Evolutionary conservation across 75 land plant species (phyloP), one percentile per base, ranked within the genome.

Genomic region (Cryptomeria japonica): DNA sequence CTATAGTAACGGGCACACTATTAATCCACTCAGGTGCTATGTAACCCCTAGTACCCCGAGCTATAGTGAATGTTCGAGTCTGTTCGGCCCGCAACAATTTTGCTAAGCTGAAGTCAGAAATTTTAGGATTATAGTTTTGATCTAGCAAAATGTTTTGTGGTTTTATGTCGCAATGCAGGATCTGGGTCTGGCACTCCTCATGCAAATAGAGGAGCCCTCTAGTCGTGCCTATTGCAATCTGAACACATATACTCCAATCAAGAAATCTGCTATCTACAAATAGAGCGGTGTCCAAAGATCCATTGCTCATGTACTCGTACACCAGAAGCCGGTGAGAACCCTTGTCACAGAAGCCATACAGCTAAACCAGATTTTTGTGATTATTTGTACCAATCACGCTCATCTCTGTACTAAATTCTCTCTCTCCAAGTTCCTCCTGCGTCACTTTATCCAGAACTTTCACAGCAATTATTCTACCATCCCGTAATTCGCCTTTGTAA

Each of bases 161-260:
- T 88, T 92, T 92, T 36, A 94, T 92, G 86, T 96, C 97, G 73
- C 96, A 93, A 80, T 96, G 97, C 28, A 96, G 90, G 89, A 96
- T 93, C 85, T 87, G 90, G 0, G 87, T 86, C 55, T 72, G 75
- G 84, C 94, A 91, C 36, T 93, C 95, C 68, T 93, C 93, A 49
- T 95, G 96, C 25, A 95, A 51, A 84, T 95, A 95, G 32, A 75
- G 31, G 0, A 96, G 84, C n/a, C 97, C 97, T 56, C 90, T 87
- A 12, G 97, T 94, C 18, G 88, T 86, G 0, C 90, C 94, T 4
- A 90, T 28, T 22, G 92, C 94, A 18, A 96, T 91, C 32, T 89
- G 39, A 3, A 87, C 31, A 36, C 97, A 85, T 9, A 44, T 75
- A 1, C 36, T 55, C 94, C 94, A 94, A 46, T 84, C 84, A 0